Base-by-base conservation (phyloP, 768 basidiomycete genomes). In the Kwoniella europaea region DNA sequence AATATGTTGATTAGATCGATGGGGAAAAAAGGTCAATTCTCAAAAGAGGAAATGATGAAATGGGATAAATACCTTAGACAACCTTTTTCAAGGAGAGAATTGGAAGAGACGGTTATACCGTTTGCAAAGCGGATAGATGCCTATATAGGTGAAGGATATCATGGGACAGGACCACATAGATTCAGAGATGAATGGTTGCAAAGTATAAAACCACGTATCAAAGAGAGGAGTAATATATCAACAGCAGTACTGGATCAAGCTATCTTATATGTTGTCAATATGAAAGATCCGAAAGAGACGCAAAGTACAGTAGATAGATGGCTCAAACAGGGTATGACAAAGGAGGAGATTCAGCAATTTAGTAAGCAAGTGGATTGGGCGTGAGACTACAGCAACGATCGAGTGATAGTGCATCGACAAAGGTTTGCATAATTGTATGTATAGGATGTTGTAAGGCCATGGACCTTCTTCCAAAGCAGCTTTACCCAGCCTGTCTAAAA, bases 381-480 rank as follows among this genome's bases (percentile, higher is more conserved):
- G 16, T 61, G n/a, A 43, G 54, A 50, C 35, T 35, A 27, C 27
- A 27, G 27, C 27, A 27, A 27, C 35, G 6, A 35, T 35, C 35
- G 35, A 4, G 35, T 35, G 6, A 35, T 35, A 35, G 35, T 35
- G 35, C 35, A 35, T 7, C 35, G 7, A 35, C 35, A 35, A 35
- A 35, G 6, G 35, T 35, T 35, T 35, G 35, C 35, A 35, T 35
- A 7, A 6, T 35, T 35, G 35, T 35, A 35, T 35, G 35, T 27
- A 27, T 27, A 27, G 27, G 77, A 97, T 84, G 71, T 86, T 87
- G 16, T 86, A 87, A 13, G 94, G 86, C 81, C 83, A 84, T 4
- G 69, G 22, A 1, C 66, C 77, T 24, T 77, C 71, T 1, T 76
- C 79, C 6, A 68, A 29, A 15, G 64, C 65, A 5, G 77, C 82